Evolutionary conservation across 2,329 filamentous ascomycete species (phyloP).

Genomic region (Xenoacremonium recifei): DNA sequence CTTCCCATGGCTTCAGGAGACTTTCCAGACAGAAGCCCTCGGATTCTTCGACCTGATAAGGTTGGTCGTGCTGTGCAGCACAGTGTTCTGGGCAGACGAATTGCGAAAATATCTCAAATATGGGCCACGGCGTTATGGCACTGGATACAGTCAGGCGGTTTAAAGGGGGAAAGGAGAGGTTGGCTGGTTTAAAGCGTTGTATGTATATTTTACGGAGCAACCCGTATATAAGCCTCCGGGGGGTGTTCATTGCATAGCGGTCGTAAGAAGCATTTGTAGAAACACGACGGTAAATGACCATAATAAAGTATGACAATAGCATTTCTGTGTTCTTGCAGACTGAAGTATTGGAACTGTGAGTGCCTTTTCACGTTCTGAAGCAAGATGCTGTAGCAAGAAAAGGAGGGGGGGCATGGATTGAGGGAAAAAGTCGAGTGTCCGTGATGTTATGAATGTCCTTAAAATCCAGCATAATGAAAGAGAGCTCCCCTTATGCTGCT

Average conservation of each 20-base stretch:
- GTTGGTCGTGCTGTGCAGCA: conserved; percentile 75
- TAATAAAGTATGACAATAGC: too few species aligned
- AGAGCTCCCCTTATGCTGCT: too few species aligned
- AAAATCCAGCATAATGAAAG: too few species aligned
- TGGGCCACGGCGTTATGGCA: conserved; percentile 54
- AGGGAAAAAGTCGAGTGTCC: too few species aligned
- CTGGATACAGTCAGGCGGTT: conserved; percentile 65
- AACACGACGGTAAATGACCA: conserved; percentile 4
- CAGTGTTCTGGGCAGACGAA: conserved; percentile 95
- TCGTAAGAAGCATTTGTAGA: conserved; percentile 1
- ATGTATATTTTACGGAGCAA: conserved; percentile 11
- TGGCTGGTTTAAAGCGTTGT: conserved; percentile 8
- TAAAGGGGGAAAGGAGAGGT: conserved; percentile 30
- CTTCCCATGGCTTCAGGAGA: conserved; percentile 85
- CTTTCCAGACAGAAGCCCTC: conserved; percentile 94
- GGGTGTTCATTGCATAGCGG: conserved; percentile 17
- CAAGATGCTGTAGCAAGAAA: too few species aligned
- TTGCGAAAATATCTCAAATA: conserved; percentile 75
- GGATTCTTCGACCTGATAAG: conserved; percentile 70
- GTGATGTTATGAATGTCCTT: too few species aligned
- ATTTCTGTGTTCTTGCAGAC: too few species aligned
- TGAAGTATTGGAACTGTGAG: too few species aligned
- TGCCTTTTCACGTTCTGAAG: too few species aligned
- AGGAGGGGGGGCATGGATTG: too few species aligned
- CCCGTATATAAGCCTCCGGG: conserved; percentile 10